phyloP scores from a whole-genome alignment of 2,329 filamentous ascomycete genomes.

The Hysterium pulicare region DNA sequence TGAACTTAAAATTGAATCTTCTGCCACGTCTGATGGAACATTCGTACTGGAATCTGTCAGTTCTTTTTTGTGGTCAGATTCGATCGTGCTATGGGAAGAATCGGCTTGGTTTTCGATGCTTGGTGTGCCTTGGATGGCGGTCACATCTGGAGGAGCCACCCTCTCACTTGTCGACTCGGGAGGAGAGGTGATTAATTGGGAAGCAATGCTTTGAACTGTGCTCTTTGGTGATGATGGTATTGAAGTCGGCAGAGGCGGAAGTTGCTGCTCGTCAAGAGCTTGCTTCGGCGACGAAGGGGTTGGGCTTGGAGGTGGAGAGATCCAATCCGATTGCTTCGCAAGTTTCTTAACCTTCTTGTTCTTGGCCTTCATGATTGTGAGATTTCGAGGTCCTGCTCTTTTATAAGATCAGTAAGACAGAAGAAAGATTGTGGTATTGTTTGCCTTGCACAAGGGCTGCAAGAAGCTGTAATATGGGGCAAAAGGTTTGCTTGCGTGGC shows the following conservation, averaged over 20 bases:
- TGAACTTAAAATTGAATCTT: too few species aligned
- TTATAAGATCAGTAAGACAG: conserved; percentile 17
- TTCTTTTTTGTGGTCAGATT: too few species aligned
- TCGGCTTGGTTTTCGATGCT: too few species aligned
- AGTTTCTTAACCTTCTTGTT: conserved; percentile 27
- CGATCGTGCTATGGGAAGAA: too few species aligned
- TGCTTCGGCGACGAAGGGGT: conserved; percentile 19
- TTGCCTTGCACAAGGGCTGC: conserved; percentile 20
- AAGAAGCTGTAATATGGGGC: conserved; percentile 21
- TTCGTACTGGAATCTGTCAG: too few species aligned
- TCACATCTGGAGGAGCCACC: too few species aligned
- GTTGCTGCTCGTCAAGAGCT: conserved; percentile 11
- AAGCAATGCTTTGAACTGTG: too few species aligned
- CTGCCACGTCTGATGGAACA: too few species aligned
- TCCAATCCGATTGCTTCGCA: conserved; percentile 26
- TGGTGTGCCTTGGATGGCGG: too few species aligned
- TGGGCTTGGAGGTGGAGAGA: conserved; percentile 25
- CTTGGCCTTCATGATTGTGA: conserved; percentile 25
- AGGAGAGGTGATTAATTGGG: too few species aligned
- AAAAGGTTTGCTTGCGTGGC: conserved; percentile 36
- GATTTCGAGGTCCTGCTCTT: conserved; percentile 18
- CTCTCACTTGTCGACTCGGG: too few species aligned
- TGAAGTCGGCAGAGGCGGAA: neutral
- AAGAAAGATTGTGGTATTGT: conserved; percentile 15
- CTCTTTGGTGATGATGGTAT: neutral